Base-by-base conservation (phyloP, 805 yeast species). In the Gaillardinia entomophila region DNA sequence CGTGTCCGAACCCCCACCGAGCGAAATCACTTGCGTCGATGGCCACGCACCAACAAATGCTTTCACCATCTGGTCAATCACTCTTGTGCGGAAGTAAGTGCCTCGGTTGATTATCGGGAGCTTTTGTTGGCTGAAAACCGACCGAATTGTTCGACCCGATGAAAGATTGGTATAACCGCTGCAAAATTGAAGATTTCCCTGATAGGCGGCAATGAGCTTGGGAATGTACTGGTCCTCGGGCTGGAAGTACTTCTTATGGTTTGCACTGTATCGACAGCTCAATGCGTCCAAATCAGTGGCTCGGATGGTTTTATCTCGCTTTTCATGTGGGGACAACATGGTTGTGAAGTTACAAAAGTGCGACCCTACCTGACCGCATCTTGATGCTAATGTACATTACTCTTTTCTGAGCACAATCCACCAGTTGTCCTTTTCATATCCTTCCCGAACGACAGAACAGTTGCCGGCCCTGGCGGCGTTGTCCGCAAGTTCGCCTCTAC, bases 381-480 rank as follows among this genome's bases (percentile, higher is more conserved):
- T 19, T 19, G 6, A 19, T 19, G n/a, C n/a, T n/a, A n/a, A n/a
- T n/a, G 6, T 19, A 19, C 6, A 19, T 32, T 35, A 40, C n/a
- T 27, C 31, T 42, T 49, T 44, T 37, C 42, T 27, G 36, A 57
- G 40, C 2, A 65, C 51, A 2, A 57, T 57, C 84, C 95, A 90
- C 97, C 97, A 92, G 49, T 90, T 90, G 52, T 90, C 98, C 50
- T 73, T 76, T 53, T 92, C 97, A 51, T 90, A 92, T 1, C 98
- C 98, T 27, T 73, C 62, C 17, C 72, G 76, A 0, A 82, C 67
- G 1, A 89, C 66, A 3, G 34, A 43, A 30, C 63, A 59, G 1
- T 81, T 89, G 2, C 95, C 95, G 0, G 96, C 96, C 16, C 50
- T 49, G 14, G 45, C 49, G 16, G 84, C 83, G 48, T 90, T 86